Base-by-base conservation (phyloP, 1,139 yeast genomes). In the Zygotorulaspora mrakii region DNA sequence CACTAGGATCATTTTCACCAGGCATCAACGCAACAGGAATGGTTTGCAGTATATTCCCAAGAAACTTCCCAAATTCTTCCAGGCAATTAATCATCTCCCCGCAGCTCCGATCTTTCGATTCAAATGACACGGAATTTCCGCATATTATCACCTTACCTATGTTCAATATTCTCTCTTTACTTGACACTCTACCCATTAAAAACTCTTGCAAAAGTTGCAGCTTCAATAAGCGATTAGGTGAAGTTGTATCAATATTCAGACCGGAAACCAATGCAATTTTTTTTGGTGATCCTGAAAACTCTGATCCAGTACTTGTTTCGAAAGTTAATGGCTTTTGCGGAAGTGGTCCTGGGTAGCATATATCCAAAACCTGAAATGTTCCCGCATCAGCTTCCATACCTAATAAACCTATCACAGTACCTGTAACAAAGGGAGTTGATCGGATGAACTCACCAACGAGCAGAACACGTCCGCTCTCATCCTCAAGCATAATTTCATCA, bases 331-430 rank as follows among this genome's bases (percentile, higher is more conserved):
- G 70, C 29, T 57, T 59, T 57, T 83, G 94, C 0, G 79, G 79
- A 1, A 82, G 70, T 18, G 73, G 64, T 10, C 70, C 72, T 0
- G 97, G 95, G 50, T 77, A 83, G 3, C 74, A 75, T 4, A 89
- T 70, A 57, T 89, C 97, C 53, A 86, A 74, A 2, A 87, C 86
- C 48, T 84, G 87, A 61, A 94, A 89, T 6, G 82, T 71, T 2
- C 97, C 98, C 0, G 89, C 80, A 33, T 77, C 78, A 8, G 83
- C 72, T 58, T 89, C 96, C 64, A 85, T 78, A 0, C 99, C 99
- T 14, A 89, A 63, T 0, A 88, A 75, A 0, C 91, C 97, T 9
- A 88, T 77, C 1, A 89, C 82, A 16, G 82, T 75, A 2, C 99
- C 99, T 0, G 97, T 89, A 0, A 89, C 95, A 25, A 91, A 67